phyloP scores from a whole-genome alignment of 1,284 basidiomycete genomes.

The Sanguinoderma infundibulare region DNA sequence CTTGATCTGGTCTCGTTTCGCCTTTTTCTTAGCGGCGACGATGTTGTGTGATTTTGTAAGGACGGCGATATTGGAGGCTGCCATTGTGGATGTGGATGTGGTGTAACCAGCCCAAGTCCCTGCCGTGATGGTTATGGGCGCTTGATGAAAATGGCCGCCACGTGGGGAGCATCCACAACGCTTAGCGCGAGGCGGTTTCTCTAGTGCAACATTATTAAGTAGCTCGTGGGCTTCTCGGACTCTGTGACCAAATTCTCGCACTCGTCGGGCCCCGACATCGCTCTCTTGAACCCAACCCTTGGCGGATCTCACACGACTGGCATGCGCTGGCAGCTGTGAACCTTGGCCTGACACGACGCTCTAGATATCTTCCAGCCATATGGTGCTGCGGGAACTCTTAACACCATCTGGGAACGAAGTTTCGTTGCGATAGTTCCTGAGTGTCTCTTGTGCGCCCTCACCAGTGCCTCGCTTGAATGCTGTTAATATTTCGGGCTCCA shows the following conservation, averaged over 20 bases:
- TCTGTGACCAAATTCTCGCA: background rate
- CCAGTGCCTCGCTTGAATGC: background rate
- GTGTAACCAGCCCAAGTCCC: background rate
- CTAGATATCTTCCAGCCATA: slow-evolving; percentile 6
- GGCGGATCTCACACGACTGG: background rate
- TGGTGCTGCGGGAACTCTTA: slow-evolving; percentile 19
- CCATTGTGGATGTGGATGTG: slow-evolving; percentile 17
- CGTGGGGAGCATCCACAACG: background rate
- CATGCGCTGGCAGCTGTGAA: background rate
- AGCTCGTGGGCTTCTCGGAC: background rate
- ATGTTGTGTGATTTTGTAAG: slow-evolving; percentile 65
- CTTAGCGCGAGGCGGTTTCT: background rate
- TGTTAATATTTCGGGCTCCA: background rate
- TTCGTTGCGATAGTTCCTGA: slow-evolving; percentile 1
- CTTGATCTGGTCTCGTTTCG: slow-evolving; percentile 62
- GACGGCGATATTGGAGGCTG: slow-evolving; percentile 51
- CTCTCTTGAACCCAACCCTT: background rate
- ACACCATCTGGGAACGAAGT: background rate
- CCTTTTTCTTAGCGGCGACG: slow-evolving; percentile 64
- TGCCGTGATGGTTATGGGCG: background rate
- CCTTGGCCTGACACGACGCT: background rate
- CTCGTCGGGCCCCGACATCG: background rate
- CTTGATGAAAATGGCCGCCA: background rate
- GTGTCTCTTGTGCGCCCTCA: too few species aligned
- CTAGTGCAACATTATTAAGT: background rate